These are phyloP conservation scores for Forsythia viridissima DNA, from an alignment of 257 asterid genomes.

Conservation along the genomic window DNA sequence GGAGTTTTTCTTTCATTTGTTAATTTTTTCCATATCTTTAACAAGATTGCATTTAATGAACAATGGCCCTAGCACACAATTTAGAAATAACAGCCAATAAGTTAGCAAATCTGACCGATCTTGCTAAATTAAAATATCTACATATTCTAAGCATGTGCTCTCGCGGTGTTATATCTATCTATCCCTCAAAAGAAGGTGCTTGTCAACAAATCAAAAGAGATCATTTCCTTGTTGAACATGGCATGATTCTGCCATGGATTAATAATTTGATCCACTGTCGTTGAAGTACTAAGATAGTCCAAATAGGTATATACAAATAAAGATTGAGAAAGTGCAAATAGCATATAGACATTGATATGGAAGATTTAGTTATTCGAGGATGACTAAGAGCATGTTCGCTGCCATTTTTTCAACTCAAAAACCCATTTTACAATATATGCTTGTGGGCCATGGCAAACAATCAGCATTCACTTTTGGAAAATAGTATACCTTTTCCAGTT, in stretches of 20 bases:
- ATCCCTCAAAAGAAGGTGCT: neutral
- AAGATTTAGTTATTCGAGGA: neutral
- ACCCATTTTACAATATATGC: no score
- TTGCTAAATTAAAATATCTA: neutral
- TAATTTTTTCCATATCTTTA: neutral
- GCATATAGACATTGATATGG: neutral
- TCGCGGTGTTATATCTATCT: neutral
- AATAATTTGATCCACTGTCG: neutral
- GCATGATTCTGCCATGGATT: neutral
- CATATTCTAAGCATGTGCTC: neutral
- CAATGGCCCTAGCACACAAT: neutral
- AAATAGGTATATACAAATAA: neutral
- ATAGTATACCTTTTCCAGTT: no score
- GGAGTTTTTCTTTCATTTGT: neutral
- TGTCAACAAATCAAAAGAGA: neutral
- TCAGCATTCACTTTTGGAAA: no score
- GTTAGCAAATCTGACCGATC: neutral
- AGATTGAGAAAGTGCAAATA: neutral
- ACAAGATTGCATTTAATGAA: neutral
- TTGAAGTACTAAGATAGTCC: neutral
- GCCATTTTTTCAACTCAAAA: no score
- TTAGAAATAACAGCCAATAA: conserved; percentile 14
- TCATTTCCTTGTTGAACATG: neutral
- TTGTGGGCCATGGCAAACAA: no score
- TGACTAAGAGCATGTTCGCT: no score